phyloP scores from a whole-genome alignment of 2,329 filamentous ascomycete genomes.

The Drechslera avenae region DNA sequence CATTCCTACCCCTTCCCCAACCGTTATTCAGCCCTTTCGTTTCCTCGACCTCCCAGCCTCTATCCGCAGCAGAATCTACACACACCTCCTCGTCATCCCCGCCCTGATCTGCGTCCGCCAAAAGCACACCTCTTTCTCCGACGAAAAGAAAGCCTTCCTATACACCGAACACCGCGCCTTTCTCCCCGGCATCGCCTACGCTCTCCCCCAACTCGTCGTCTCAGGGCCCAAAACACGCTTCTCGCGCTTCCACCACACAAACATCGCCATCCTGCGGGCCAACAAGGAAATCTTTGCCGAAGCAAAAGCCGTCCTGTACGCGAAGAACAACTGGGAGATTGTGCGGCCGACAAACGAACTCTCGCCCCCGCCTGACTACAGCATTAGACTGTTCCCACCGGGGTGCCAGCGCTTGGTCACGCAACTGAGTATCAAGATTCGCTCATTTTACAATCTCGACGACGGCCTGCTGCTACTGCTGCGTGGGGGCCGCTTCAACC shows the following conservation, averaged over 20 bases:
- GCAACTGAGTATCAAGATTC: constrained; percentile 27
- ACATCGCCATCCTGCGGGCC: constrained; percentile 40
- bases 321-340: constrained; percentile 47
- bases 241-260: constrained; percentile 19
- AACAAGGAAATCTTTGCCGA: constrained; percentile 49
- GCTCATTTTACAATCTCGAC: constrained; percentile 27
- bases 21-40: constrained; percentile 8
- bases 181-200: constrained; percentile 33
- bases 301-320: constrained; percentile 50
- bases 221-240: constrained; percentile 24
- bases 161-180: constrained; percentile 25
- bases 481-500: constrained; percentile 16
- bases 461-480: too few species aligned
- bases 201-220: constrained; percentile 20
- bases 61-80: constrained; percentile 29
- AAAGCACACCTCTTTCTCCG: constrained; percentile 26
- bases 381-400: constrained; percentile 26
- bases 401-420: constrained; percentile 25
- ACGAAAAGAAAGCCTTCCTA: constrained; percentile 20
- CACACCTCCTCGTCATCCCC: constrained; percentile 28
- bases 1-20: not conserved
- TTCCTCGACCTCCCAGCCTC: constrained; percentile 31
- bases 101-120: constrained; percentile 35
- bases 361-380: constrained; percentile 27
- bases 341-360: constrained; percentile 27